Conservation (phyloP, 371 early-diverging fungal genomes). For the Rhizomucor pusillus region DNA sequence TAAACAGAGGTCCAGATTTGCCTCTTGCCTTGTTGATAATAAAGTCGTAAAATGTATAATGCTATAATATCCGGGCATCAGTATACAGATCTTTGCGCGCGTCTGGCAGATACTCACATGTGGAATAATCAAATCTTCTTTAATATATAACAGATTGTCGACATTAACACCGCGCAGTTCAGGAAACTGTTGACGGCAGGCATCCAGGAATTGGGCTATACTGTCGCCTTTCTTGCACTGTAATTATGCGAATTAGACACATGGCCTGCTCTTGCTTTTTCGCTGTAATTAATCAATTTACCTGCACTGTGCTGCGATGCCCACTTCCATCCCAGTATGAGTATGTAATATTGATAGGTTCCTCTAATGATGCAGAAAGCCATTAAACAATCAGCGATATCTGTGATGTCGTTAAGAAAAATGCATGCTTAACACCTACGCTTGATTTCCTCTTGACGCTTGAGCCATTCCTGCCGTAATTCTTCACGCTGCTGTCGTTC, state of each 20-base stretch:
- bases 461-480: constrained; percentile 44
- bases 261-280: background rate
- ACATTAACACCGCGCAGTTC: constrained; percentile 80
- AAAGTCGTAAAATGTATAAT: constrained; percentile 95
- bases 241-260: constrained; percentile 1
- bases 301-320: constrained; percentile 81
- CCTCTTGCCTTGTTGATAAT: constrained; percentile 95
- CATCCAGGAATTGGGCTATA: constrained; percentile 83
- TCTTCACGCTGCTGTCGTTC: constrained; percentile 77
- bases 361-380: constrained; percentile 43
- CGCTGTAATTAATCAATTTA: constrained; percentile 22
- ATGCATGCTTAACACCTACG: constrained; percentile 23
- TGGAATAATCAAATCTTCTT: constrained; percentile 95
- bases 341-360: constrained; percentile 83
- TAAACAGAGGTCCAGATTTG: constrained; percentile 93
- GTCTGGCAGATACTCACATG: constrained; percentile 55
- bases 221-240: constrained; percentile 89
- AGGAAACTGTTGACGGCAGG: constrained; percentile 76
- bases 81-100: background rate
- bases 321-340: constrained; percentile 97
- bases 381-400: constrained; percentile 11
- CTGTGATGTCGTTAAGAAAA: background rate
- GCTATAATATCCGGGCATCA: constrained; percentile 55
- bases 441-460: constrained; percentile 80
- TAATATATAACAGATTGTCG: constrained; percentile 89